Percentiles rank a stretch among this genome's conserved stretches.
Evolutionary conservation across 768 basidiomycete genomes (phyloP).

Genomic region (Boletus pseudopeckii): DNA sequence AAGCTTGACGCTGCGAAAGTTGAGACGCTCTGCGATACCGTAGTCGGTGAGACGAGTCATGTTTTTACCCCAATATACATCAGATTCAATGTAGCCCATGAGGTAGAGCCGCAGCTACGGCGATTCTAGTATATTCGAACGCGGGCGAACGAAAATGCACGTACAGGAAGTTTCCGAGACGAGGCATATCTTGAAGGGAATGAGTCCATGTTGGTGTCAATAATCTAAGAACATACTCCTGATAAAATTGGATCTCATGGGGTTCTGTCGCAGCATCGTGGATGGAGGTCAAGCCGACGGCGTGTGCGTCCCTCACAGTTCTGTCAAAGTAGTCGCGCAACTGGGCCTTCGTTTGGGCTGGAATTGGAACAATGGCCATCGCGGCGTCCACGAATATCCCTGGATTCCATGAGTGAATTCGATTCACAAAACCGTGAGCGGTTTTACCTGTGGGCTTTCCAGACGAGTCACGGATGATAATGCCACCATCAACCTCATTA

Average conservation of each 20-base stretch:
- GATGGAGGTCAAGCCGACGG: conserved; percentile 77
- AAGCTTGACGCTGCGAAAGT: conserved; percentile 66
- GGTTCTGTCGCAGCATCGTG: conserved; percentile 72
- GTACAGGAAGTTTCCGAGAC: conserved; percentile 62
- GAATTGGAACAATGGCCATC: conserved; percentile 68
- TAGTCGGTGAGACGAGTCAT: conserved; percentile 59
- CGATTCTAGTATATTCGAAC: not conserved
- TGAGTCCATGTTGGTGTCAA: not conserved
- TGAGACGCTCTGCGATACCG: conserved; percentile 51
- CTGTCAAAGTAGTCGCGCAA: conserved; percentile 62
- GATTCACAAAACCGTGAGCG: not conserved
- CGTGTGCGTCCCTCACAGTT: conserved; percentile 66
- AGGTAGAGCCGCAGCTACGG: conserved; percentile 55
- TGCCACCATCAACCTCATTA: conserved; percentile 62
- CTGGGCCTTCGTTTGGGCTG: conserved; percentile 53
- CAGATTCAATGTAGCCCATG: conserved; percentile 53
- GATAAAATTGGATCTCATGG: conserved; percentile 58
- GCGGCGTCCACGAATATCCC: conserved; percentile 89
- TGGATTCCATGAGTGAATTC: conserved; percentile 6
- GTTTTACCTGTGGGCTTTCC: conserved; percentile 67
- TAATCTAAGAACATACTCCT: conserved; percentile 41
- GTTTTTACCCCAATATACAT: conserved; percentile 63
- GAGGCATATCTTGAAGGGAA: conserved; percentile 57
- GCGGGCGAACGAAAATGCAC: conserved; percentile 17
- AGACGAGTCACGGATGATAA: conserved; percentile 58